These are phyloP conservation scores for Geotrichum europaeum DNA, from an alignment of 1,139 yeast genomes.

Conservation along the genomic window DNA sequence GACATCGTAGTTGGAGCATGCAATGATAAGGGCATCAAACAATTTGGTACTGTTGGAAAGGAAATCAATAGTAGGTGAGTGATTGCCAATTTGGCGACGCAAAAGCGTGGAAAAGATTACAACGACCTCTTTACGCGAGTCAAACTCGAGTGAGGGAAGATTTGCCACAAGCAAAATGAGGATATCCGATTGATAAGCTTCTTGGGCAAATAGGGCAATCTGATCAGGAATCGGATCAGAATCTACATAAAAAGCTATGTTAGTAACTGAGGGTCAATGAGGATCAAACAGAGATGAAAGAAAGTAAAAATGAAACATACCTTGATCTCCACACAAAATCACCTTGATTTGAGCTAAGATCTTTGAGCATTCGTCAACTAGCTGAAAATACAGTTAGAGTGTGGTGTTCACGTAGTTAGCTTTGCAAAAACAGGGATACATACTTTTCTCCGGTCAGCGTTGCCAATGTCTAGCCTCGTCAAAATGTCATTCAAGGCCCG, in stretches of 20 bases:
- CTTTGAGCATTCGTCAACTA: constrained; percentile 72
- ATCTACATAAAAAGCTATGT: constrained; percentile 31
- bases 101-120: constrained; percentile 68
- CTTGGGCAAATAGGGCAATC: constrained; percentile 61
- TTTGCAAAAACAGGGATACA: background rate
- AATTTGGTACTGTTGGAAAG: constrained; percentile 62
- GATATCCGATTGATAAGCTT: constrained; percentile 66
- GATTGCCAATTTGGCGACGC: constrained; percentile 67
- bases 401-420: background rate
- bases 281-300: background rate
- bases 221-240: constrained; percentile 70
- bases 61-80: constrained; percentile 81
- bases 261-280: constrained; percentile 19
- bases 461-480: constrained; percentile 48
- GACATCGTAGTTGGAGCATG: constrained; percentile 65
- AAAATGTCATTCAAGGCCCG: constrained; percentile 70
- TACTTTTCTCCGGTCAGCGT: constrained; percentile 48
- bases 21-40: constrained; percentile 54
- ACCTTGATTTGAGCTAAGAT: constrained; percentile 61
- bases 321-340: constrained; percentile 71
- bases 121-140: constrained; percentile 78
- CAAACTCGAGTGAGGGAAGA: constrained; percentile 69
- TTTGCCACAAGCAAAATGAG: constrained; percentile 54
- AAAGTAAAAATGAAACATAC: constrained; percentile 5
- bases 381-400: constrained; percentile 28